Evolutionary conservation across 148 eudicot species (phyloP), one percentile per base, ranked within the genome.

Genomic region (Amaranthus hypochondriacus): DNA sequence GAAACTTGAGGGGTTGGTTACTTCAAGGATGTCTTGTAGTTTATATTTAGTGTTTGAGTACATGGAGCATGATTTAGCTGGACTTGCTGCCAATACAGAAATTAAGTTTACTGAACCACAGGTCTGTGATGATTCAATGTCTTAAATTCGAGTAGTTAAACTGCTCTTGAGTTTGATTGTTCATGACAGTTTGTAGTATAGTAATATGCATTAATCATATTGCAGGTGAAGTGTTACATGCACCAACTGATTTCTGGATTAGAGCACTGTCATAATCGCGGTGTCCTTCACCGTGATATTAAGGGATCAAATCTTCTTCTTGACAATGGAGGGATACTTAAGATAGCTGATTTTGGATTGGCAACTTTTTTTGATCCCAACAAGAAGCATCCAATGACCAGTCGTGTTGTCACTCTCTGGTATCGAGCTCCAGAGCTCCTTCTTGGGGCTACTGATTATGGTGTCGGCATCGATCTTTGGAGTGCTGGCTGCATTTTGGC

Each of bases 351-450:
- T 83, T 92, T 92, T 84, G 97, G 97, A 48, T 82, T 92, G 82
- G 97, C 97, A 52, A 86, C 96, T 28, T 75, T 87, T 75, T 86
- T 87, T 55, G 90, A 92, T 81, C 97, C 96, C 68, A 88, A 85
- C 75, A 83, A 85, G 73, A 92, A 87, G 79, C 96, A 92, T 58
- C 91, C 87, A 42, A 84, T 92, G 96, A 92, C 97, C n/a, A 92
- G 96, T 71, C 91, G 97, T 74, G 97, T 92, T 57, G 97, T 92
- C 75, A 92, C 97, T 54, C 83, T 92, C 9, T 92, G 97, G 97
- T 92, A 92, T 81, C 86, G 97, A 77, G 90, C 97, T 60, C 97
- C 97, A n/a, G 97, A 92, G 85, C 91, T 92, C 21, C 96, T 92
- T 83, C 93, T 92, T 76, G 97, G 97, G 66, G 90, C 97, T 59